These are phyloP conservation scores for Bombardia bombarda DNA, from an alignment of 495 filamentous ascomycete genomes.

Conservation along the genomic window DNA sequence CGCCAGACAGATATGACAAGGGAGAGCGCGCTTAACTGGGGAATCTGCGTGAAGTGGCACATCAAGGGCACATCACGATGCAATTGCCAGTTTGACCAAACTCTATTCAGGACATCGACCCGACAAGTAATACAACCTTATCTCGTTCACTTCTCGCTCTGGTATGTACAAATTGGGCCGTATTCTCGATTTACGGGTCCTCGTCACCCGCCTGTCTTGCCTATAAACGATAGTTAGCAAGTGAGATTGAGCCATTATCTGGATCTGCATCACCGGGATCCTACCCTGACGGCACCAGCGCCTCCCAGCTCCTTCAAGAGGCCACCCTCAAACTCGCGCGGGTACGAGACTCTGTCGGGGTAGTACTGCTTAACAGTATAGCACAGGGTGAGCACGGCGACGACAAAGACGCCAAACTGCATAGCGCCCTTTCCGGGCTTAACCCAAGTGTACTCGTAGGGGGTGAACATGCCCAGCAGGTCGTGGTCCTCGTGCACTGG, in stretches of 20 bases:
- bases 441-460: conserved; percentile 83
- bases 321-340: conserved; percentile 74
- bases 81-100: too few species aligned
- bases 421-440: conserved; percentile 61
- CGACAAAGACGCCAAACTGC: conserved; percentile 69
- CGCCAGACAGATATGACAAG: too few species aligned
- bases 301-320: conserved; percentile 84
- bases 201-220: conserved; percentile 34
- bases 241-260: conserved; percentile 6
- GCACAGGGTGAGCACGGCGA: conserved; percentile 57
- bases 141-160: not conserved
- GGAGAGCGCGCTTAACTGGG: too few species aligned
- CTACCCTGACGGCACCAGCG: conserved; percentile 38
- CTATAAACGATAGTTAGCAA: conserved; percentile 17
- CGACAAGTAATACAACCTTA: not conserved
- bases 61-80: too few species aligned
- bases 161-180: conserved; percentile 9
- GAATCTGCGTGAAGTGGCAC: too few species aligned
- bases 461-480: conserved; percentile 82
- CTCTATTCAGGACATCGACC: too few species aligned
- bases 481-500: conserved; percentile 96
- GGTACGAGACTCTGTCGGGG: conserved; percentile 75
- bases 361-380: conserved; percentile 65
- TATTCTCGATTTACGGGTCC: conserved; percentile 24
- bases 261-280: conserved; percentile 9